Evolutionary conservation across 352 stramenopile genomes (phyloP).

Genomic region (Discostella stelligera): DNA sequence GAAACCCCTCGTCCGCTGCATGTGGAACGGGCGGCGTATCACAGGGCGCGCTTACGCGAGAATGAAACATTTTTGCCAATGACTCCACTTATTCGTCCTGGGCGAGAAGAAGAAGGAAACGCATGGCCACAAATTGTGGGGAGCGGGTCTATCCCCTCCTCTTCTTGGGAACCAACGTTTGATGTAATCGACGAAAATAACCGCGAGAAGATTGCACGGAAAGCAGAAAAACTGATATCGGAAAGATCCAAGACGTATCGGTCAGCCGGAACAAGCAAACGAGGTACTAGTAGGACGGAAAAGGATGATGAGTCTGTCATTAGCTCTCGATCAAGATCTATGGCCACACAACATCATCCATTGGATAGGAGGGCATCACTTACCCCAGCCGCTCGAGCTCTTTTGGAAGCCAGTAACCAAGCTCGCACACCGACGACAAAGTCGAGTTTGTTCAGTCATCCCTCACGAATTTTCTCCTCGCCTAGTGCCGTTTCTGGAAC

Average conservation of each 20-base stretch:
- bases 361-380: constrained; percentile 40
- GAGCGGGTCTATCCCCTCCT: constrained; percentile 13
- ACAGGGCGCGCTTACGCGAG: constrained; percentile 29
- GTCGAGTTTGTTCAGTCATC: constrained; percentile 4
- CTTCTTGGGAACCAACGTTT: constrained; percentile 39
- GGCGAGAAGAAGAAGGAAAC: constrained; percentile 9
- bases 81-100: constrained; percentile 69
- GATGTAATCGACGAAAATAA: constrained; percentile 40
- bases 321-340: constrained; percentile 13
- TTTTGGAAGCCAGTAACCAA: constrained; percentile 45
- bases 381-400: constrained; percentile 53
- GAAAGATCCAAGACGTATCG: constrained; percentile 41
- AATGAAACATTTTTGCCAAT: constrained; percentile 62
- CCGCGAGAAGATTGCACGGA: constrained; percentile 43
- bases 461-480: constrained; percentile 37
- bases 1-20: constrained; percentile 40
- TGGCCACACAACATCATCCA: not conserved
- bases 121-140: constrained; percentile 48
- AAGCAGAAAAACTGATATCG: constrained; percentile 38
- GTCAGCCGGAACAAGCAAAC: constrained; percentile 5
- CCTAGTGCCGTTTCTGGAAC: constrained; percentile 13
- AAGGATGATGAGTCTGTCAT: constrained; percentile 9
- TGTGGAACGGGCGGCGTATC: constrained; percentile 40
- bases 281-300: not conserved
- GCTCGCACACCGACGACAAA: constrained; percentile 8